A percentile compares a stretch with the other conserved stretches of the same genome.
These are phyloP conservation scores for Quercus mongolica DNA, from an alignment of 306 rosid genomes.

Conservation along the genomic window DNA sequence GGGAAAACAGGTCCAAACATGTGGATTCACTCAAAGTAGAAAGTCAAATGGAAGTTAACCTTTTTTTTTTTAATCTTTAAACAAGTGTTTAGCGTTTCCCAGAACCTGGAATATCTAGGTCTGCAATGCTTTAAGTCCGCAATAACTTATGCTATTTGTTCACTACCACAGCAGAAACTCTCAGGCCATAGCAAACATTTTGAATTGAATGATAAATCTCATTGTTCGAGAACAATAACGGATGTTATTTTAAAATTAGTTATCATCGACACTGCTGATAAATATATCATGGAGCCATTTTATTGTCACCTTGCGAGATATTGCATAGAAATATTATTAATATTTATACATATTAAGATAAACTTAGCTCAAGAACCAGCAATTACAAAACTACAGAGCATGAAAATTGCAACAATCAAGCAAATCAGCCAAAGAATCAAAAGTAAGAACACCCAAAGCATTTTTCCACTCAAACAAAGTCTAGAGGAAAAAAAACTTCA, in stretches of 20 bases:
- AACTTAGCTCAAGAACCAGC: too few relatives aligned
- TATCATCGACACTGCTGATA: background rate
- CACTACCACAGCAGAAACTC: background rate
- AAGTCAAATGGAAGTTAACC: background rate
- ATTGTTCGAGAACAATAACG: background rate
- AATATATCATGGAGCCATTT: background rate
- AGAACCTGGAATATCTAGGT: background rate
- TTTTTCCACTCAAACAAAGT: too few relatives aligned
- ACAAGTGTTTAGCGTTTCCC: background rate
- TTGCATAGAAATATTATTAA: background rate
- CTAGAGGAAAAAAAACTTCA: too few relatives aligned
- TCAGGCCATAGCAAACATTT: background rate
- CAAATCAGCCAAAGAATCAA: too few relatives aligned
- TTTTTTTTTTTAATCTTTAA: background rate
- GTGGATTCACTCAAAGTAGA: background rate
- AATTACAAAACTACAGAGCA: too few relatives aligned
- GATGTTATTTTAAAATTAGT: background rate
- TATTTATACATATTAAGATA: background rate
- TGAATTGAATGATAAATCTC: background rate
- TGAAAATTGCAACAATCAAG: too few relatives aligned
- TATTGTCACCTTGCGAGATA: background rate
- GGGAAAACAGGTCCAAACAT: background rate
- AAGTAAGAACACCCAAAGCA: too few relatives aligned
- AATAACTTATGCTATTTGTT: background rate
- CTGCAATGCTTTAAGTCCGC: background rate